Evolutionary conservation across 2,329 filamentous ascomycete species (phyloP), one percentile per base, ranked within the genome.

Genomic region (Curvularia sp.): DNA sequence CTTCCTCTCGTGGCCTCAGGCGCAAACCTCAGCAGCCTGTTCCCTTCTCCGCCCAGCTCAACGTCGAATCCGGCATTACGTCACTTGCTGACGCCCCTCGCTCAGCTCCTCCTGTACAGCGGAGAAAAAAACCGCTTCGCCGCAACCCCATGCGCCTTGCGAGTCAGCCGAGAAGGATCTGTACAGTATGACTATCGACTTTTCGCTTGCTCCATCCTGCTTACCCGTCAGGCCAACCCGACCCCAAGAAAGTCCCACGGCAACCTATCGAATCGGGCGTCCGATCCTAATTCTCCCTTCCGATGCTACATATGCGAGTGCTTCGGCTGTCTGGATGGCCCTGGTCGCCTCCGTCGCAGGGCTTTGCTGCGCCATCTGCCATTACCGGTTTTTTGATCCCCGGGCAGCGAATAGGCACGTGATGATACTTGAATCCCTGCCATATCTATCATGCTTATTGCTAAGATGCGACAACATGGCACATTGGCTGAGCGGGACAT

Each of bases 51-150:
- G 31, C 20, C 38, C 22, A 38, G 28, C 33, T 13, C 13, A 30
- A 22, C 30, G 15, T 12, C 38, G 22, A 20, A 44, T 13, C 15
- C 5, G 31, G 5, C 43, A 33, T 44, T 55, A 50, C 51, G 44
- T 58, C 55, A 58, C 44, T 35, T 55, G 31, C 55, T 55, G 51
- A 55, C 55, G 33, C 33, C 33, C 12, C 33, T 35, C 26, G 26
- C 26, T 35, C 33, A 35, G 33, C 33, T 35, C 33, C 33, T 35
- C 13, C 30, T 31, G 30, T 31, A 31, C 13, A 35, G 33, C 33
- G 12, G 33, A 35, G 12, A 35, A 35, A 15, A 35, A 5, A 5
- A 2, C 26, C 6, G 26, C 33, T 35, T 35, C 13, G 13, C 33
- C 33, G 12, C 33, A 15, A 35, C 33, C 33, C 33, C 33, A 35